phyloP scores from a whole-genome alignment of 768 basidiomycete species.

The Melanogaster broomeanus region DNA sequence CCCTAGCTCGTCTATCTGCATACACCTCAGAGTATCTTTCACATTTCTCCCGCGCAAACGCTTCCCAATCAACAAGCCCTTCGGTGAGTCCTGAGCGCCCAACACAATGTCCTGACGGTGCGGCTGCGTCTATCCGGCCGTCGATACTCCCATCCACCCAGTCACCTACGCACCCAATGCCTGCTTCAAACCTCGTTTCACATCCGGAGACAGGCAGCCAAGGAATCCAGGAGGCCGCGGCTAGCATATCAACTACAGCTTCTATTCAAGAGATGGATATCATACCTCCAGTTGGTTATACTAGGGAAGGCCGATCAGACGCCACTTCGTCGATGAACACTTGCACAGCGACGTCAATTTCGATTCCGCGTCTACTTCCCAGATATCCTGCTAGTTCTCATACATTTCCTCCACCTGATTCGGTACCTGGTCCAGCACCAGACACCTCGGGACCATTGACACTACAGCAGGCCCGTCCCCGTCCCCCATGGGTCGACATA shows the following conservation, averaged over 20 bases:
- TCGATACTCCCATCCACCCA: background rate
- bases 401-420: background rate
- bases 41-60: background rate
- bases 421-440: background rate
- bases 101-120: background rate
- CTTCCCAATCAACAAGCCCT: background rate
- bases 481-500: background rate
- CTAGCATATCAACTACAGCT: background rate
- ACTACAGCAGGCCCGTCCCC: no score
- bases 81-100: background rate
- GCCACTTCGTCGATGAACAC: background rate
- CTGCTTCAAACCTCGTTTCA: background rate
- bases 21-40: conserved; percentile 3
- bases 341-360: background rate
- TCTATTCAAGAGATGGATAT: background rate
- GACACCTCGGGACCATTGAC: background rate
- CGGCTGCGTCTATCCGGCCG: background rate
- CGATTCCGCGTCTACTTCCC: no score
- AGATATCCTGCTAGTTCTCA: no score
- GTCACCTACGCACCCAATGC: background rate
- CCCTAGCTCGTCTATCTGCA: conserved; percentile 6
- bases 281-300: background rate
- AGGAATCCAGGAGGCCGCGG: no score
- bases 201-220: background rate
- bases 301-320: no score